Evolutionary conservation across 164 flowering plant species (phyloP).

Genomic region (Magnolia sinica): DNA sequence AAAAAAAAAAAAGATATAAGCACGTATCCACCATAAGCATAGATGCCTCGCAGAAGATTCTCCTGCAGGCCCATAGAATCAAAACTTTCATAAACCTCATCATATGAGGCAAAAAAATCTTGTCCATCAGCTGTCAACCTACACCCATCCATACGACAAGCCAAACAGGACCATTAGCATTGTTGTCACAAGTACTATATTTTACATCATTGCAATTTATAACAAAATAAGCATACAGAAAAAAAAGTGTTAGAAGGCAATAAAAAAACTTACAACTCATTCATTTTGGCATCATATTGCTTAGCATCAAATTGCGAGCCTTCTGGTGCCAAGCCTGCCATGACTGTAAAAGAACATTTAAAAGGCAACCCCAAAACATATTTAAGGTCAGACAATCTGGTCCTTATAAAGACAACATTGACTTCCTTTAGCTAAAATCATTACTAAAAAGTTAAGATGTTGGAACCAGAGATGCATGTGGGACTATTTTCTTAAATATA

Average conservation of each 20-base stretch:
- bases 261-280: slow-evolving; percentile 34
- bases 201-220: not conserved
- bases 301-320: slow-evolving; percentile 59
- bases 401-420: not conserved
- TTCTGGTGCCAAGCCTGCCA: slow-evolving; percentile 30
- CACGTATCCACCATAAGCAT: slow-evolving; percentile 57
- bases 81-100: slow-evolving; percentile 57
- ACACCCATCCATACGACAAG: slow-evolving; percentile 12
- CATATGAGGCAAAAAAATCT: slow-evolving; percentile 55
- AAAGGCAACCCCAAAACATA: not conserved
- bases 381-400: not conserved
- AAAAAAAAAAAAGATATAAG: not conserved
- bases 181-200: not conserved
- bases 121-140: slow-evolving; percentile 45
- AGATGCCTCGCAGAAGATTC: slow-evolving; percentile 72
- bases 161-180: not conserved
- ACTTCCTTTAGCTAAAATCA: no score
- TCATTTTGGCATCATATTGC: slow-evolving; percentile 63
- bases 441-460: no score
- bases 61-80: slow-evolving; percentile 63
- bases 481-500: no score
- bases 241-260: not conserved
- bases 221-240: not conserved
- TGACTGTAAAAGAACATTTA: slow-evolving; percentile 14
- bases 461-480: no score